phyloP scores from a whole-genome alignment of 768 basidiomycete species.

The Hypsizygus marmoreus region DNA sequence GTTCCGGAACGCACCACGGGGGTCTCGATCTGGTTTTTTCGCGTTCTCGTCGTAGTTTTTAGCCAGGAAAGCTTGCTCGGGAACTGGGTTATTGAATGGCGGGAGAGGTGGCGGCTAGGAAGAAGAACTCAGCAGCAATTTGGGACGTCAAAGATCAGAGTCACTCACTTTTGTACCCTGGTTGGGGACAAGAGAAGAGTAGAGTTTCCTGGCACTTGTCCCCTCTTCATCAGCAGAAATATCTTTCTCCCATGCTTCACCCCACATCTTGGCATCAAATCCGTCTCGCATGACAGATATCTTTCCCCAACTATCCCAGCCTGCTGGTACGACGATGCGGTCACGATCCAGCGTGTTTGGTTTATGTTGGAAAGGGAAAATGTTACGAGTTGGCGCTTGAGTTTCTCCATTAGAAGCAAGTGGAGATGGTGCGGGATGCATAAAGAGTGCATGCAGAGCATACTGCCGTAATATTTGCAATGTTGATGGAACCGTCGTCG shows the following conservation, averaged over 20 bases:
- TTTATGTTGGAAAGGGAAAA: slow-evolving; percentile 84
- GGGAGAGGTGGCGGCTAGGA: slow-evolving; percentile 64
- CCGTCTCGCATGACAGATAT: slow-evolving; percentile 88
- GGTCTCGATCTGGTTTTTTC: slow-evolving; percentile 88
- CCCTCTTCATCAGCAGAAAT: slow-evolving; percentile 52
- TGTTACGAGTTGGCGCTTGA: slow-evolving; percentile 68
- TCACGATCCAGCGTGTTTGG: slow-evolving; percentile 95
- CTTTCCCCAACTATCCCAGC: slow-evolving; percentile 99
- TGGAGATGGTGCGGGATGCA: slow-evolving; percentile 76
- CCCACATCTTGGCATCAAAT: slow-evolving; percentile 83
- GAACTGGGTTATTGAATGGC: slow-evolving; percentile 77
- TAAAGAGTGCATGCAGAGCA: slow-evolving; percentile 78
- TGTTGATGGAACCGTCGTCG: slow-evolving; percentile 77
- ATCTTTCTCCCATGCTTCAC: slow-evolving; percentile 79
- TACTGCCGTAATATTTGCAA: slow-evolving; percentile 81
- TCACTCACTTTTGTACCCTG: slow-evolving; percentile 67
- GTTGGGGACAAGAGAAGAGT: slow-evolving; percentile 72
- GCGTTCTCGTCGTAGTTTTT: slow-evolving; percentile 91
- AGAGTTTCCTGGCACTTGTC: slow-evolving; percentile 70
- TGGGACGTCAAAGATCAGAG: neutral
- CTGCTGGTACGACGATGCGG: slow-evolving; percentile 87
- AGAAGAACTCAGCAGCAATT: slow-evolving; percentile 1
- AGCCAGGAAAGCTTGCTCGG: slow-evolving; percentile 89
- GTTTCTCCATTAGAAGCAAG: slow-evolving; percentile 60
- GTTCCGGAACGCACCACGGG: slow-evolving; percentile 83